phyloP scores from a whole-genome alignment of 371 early-diverging fungal genomes.

The Mortierella sp. region DNA sequence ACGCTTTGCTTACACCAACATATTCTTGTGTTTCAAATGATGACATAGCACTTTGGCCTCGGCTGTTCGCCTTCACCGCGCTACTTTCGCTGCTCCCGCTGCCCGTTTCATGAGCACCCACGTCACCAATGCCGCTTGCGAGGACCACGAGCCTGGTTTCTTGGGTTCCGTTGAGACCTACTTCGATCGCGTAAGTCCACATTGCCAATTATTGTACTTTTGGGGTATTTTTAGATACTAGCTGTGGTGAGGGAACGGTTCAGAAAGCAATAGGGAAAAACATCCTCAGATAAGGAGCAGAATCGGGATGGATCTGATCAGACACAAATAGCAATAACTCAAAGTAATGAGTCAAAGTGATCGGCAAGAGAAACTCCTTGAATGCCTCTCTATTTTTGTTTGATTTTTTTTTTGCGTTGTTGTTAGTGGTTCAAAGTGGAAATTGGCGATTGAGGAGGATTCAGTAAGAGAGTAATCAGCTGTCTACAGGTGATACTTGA shows the following conservation, averaged over 20 bases:
- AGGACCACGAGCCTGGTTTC: constrained; percentile 81
- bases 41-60: constrained; percentile 43
- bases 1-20: background rate
- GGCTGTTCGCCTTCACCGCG: constrained; percentile 56
- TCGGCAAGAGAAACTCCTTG: background rate
- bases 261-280: background rate
- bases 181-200: constrained; percentile 66
- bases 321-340: background rate
- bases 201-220: background rate
- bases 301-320: constrained; percentile 3
- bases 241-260: background rate
- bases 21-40: background rate
- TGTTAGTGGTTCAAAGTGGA: background rate
- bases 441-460: background rate
- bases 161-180: constrained; percentile 85
- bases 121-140: constrained; percentile 73
- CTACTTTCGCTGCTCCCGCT: constrained; percentile 30
- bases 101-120: constrained; percentile 52
- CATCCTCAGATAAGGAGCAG: background rate
- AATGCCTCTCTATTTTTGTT: background rate
- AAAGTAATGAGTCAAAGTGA: background rate
- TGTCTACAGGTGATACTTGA: background rate
- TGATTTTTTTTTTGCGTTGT: background rate
- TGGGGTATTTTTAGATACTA: background rate
- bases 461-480: too few species aligned